These are phyloP conservation scores for Huntiella moniliformis DNA, from an alignment of 2,329 filamentous ascomycete species.

Conservation along the genomic window DNA sequence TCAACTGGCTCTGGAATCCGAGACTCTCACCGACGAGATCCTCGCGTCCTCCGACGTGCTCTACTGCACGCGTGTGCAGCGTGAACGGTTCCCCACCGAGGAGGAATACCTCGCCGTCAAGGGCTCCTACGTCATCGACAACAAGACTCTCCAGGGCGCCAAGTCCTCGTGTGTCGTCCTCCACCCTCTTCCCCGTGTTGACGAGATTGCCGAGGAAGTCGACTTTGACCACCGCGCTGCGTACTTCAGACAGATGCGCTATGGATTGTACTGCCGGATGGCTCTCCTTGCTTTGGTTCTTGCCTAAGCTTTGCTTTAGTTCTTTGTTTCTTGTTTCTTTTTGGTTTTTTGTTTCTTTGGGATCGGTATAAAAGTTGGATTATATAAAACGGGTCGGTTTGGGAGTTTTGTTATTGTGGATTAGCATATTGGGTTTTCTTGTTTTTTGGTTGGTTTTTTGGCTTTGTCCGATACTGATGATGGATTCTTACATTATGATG, in stretches of 20 bases:
- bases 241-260: slow-evolving; percentile 97
- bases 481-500: too few species aligned
- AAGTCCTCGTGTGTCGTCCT: slow-evolving; percentile 89
- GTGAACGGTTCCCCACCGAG: slow-evolving; percentile 75
- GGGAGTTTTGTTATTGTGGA: background rate
- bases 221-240: slow-evolving; percentile 93
- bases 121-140: slow-evolving; percentile 77
- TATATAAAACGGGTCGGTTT: background rate
- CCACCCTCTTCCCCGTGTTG: slow-evolving; percentile 86
- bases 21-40: slow-evolving; percentile 69
- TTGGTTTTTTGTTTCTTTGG: background rate
- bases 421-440: background rate
- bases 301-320: slow-evolving; percentile 19
- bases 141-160: slow-evolving; percentile 71
- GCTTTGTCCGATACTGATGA: background rate
- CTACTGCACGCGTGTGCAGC: slow-evolving; percentile 93
- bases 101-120: slow-evolving; percentile 74
- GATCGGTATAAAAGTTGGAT: background rate
- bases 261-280: slow-evolving; percentile 96
- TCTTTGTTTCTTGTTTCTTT: slow-evolving; percentile 6
- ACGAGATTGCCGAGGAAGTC: slow-evolving; percentile 86
- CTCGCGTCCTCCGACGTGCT: slow-evolving; percentile 74
- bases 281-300: slow-evolving; percentile 87
- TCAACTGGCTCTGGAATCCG: slow-evolving; percentile 58
- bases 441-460: background rate